Base-by-base conservation (phyloP, 257 asterid species). In the Solanum sejunctum region DNA sequence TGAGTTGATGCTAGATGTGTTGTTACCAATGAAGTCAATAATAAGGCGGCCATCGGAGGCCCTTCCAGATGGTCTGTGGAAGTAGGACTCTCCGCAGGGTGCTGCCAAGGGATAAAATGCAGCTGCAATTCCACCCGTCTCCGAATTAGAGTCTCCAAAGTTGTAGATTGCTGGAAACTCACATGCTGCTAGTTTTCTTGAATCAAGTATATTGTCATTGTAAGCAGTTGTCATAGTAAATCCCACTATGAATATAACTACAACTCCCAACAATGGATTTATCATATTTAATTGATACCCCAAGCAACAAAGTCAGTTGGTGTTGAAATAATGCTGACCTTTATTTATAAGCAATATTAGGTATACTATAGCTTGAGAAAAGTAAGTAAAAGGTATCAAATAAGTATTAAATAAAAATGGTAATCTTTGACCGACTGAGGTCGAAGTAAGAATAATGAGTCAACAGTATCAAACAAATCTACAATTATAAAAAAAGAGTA, bases 71-170 rank as follows among this genome's bases (percentile, higher is more conserved):
- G 96, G 94, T 63, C 85, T 83, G 0, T 72, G 43, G 26, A 92
- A 92, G 92, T 84, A 92, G 52, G 87, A 89, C 51, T 39, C 72
- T 43, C 94, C 94, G 43, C 84, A 84, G 1, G 96, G 94, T 2
- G 87, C 69, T 0, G 88, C 85, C 81, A 85, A 51, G 26, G 93
- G 93, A 10, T 77, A 85, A 84, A 93, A 93, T 21, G 90, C 90
- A 0, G 92, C 96, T 17, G 94, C 87, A 12, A 88, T 84, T 3
- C 90, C 96, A 20, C 96, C 94, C 4, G 94, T 93, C 15, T 93
- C 96, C 1, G 96, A 91, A 84, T 91, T 93, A 0, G 94, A 89
- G 86, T 93, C 94, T 3, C 96, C 93, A 16, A 93, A 93, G 83
- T 93, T 91, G 89, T 89, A 93, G 16, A 91, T 88, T 11, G 92